Base-by-base conservation (phyloP, 805 yeast species). In the Hanseniaspora nectarophila region DNA sequence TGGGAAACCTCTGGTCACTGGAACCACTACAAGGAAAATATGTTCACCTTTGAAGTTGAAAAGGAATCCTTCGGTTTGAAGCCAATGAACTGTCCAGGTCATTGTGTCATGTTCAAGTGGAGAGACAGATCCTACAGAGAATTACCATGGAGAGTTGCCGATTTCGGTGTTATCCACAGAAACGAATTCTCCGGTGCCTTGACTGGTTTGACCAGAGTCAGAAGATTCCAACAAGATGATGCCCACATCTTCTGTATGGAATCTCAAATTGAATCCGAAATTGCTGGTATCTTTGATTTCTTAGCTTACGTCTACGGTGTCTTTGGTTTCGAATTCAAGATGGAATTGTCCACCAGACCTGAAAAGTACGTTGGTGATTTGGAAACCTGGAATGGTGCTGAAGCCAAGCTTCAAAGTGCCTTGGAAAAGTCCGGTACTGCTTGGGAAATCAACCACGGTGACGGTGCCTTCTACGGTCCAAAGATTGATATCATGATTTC, bases 1-100 rank as follows among this genome's bases (percentile, higher is more conserved):
- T 92, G 99, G 99, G 95, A 90, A 73, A 85, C 92, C 53, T 89
- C 97, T 12, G 98, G 98, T 59, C 98, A 92, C 70, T 92, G 97
- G 98, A 94, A 77, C 43, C 92, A 92, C 73, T 92, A 92, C 71
- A 83, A 87, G 67, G 98, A 92, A 67, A 87, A 92, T 69, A 92
- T 92, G 98, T 92, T 92, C 66, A 74, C 95, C 10, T 86, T 92
- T 62, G 96, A 89, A 53, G 95, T 90, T 58, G 99, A 92, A 72
- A 92, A 92, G 77, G 98, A 92, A 69, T 77, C 78, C 35, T 92
- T 74, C 63, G 98, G 96, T 62, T 78, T 92, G 63, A 90, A 90
- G 72, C 98, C 97, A 64, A 88, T 82, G 89, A 82, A 82, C 70
- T 82, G 89, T 72, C 89, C 89, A 34, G 89, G 90, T 53, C 98